Base-by-base conservation (phyloP, 202 grass and related monocot species). In the Dendrocalamus latiflorus region DNA sequence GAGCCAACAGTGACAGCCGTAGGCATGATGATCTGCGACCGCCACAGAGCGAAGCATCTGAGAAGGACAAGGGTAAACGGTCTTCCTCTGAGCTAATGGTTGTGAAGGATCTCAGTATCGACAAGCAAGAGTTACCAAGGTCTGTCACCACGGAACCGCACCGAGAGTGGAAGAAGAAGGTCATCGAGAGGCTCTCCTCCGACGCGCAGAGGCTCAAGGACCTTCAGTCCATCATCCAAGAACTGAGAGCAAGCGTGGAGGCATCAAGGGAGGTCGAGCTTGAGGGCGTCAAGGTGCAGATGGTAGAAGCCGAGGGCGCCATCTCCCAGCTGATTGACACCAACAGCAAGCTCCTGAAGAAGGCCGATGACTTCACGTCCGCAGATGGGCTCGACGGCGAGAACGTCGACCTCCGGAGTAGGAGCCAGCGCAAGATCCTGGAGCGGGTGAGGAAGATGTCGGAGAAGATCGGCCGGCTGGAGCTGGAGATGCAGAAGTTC, bases 141-240 rank as follows among this genome's bases (percentile, higher is more conserved):
- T 8, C 75, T 0, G 66, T 65, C 37, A 37, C 36, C 2, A 68
- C 39, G 6, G 85, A 87, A 47, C 78, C 87, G 3, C 86, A 89
- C 76, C 60, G 85, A 9, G 91, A 99, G 78, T 99, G 93, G 93
- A 99, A 91, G 68, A 87, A 69, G 73, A 99, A 85, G 86, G 87
- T 95, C 73, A 87, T 90, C 6, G 91, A 93, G 64, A 77, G 93
- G 49, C 89, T 95, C 1, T 87, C 85, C 3, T 91, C 87, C 8
- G 96, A 99, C 74, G 86, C 87, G 7, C 89, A 84, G 53, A 81
- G 91, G 87, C 88, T 99, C 4, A 51, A 51, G 0, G 86, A 90
- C 63, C 89, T 95, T 25, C 74, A 88, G 70, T 72, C 87, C 20
- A 90, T 92, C 59, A 56, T 94, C 59, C 89, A 90, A 14, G 93